A percentile compares a stretch with the other conserved stretches of the same genome.
Conservation (phyloP, 352 stramenopile species). For the Pythium brachiatum region DNA sequence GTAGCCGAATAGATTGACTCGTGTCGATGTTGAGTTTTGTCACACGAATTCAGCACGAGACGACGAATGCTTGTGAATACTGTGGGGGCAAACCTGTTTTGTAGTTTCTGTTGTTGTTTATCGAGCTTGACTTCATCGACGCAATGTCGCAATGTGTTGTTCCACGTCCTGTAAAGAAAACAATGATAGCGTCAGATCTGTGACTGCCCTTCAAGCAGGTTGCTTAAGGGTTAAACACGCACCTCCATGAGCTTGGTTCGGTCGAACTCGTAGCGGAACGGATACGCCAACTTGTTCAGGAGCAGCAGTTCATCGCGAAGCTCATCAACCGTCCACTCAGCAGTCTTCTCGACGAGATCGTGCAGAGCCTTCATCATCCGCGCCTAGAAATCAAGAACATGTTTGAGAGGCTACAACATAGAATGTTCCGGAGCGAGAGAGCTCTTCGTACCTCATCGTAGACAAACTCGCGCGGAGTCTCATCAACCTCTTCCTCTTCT, state of each 20-base stretch:
- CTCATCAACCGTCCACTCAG: conserved; percentile 67
- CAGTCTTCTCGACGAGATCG: conserved; percentile 57
- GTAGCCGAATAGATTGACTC: not conserved
- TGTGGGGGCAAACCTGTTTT: not conserved
- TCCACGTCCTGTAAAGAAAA: conserved; percentile 12
- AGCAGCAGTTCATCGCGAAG: conserved; percentile 65
- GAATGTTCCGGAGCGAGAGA: not conserved
- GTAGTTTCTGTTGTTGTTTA: not conserved
- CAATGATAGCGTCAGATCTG: not conserved
- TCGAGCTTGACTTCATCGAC: not conserved
- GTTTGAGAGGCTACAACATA: not conserved
- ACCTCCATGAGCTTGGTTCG: conserved; percentile 70
- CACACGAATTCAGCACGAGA: not conserved
- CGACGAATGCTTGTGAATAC: not conserved
- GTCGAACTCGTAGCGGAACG: conserved; percentile 60
- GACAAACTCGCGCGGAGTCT: conserved; percentile 48
- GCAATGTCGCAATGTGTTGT: conserved; percentile 9
- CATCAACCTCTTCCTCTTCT: not conserved
- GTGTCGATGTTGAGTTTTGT: not conserved
- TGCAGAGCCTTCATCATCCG: conserved; percentile 50
- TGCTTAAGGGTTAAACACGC: too few relatives aligned
- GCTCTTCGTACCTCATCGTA: conserved; percentile 69
- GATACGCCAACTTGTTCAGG: conserved; percentile 70
- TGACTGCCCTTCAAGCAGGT: not conserved
- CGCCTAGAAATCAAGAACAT: conserved; percentile 26